Evolutionary conservation across 306 rosid species (phyloP).

Genomic region (Oemleria cerasiformis): DNA sequence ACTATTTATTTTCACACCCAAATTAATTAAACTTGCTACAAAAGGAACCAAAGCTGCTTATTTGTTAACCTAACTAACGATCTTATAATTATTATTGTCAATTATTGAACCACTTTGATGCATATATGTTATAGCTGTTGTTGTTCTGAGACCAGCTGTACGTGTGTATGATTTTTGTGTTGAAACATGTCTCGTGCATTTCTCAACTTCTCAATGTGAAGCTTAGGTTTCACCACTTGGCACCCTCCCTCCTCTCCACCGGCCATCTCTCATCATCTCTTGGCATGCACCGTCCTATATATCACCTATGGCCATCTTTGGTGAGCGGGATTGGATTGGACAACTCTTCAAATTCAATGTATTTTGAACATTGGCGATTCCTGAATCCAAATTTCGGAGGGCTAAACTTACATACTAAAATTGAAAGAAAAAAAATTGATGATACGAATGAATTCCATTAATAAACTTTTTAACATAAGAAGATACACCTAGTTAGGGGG

Average conservation of each 20-base stretch:
- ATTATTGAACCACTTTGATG: slow-evolving; percentile 11
- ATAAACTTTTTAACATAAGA: too few species aligned
- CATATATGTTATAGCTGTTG: slow-evolving; percentile 16
- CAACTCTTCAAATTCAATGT: too few species aligned
- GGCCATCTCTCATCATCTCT: too few species aligned
- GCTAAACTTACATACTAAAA: too few species aligned
- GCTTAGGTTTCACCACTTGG: slow-evolving; percentile 53
- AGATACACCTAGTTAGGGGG: too few species aligned
- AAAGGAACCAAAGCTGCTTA: slow-evolving; percentile 25
- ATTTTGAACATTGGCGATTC: too few species aligned
- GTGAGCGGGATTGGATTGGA: too few species aligned
- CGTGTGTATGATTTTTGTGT: background rate
- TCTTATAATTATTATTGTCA: background rate
- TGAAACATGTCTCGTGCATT: slow-evolving; percentile 58
- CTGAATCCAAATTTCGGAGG: too few species aligned
- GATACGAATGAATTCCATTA: too few species aligned
- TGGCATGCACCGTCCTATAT: too few species aligned
- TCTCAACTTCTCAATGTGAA: slow-evolving; percentile 47
- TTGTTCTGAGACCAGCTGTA: slow-evolving; percentile 40
- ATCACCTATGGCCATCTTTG: too few species aligned
- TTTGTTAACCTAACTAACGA: slow-evolving; percentile 30
- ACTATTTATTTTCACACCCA: slow-evolving; percentile 1
- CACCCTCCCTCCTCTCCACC: slow-evolving; percentile 7
- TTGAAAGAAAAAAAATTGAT: too few species aligned
- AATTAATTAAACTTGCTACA: slow-evolving; percentile 15